These are phyloP conservation scores for Leptosphaerulina australis DNA, from an alignment of 2,329 filamentous ascomycete genomes.

Conservation along the genomic window DNA sequence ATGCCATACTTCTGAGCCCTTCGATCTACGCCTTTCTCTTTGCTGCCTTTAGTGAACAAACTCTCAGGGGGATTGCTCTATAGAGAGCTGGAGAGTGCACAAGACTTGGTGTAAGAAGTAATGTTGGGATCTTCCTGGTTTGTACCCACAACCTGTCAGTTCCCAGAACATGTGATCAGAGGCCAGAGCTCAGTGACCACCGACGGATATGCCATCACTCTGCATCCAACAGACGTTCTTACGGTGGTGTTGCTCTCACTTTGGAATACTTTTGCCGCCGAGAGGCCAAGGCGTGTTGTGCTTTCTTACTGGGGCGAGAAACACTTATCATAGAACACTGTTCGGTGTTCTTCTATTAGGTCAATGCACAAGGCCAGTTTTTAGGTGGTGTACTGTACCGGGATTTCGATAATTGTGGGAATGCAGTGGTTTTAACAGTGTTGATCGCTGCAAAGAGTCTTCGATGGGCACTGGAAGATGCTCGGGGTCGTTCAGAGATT, in stretches of 20 bases:
- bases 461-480: neutral
- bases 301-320: neutral
- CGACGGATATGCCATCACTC: neutral
- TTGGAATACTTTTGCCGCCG: conserved; percentile 6
- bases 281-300: conserved; percentile 7
- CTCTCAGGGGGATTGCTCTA: conserved; percentile 1
- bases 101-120: neutral
- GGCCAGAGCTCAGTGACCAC: conserved; percentile 11
- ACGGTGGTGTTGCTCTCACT: neutral
- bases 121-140: neutral
- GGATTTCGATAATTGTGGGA: conserved; percentile 3
- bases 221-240: neutral
- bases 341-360: conserved; percentile 9
- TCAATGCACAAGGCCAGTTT: conserved; percentile 5
- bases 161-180: neutral
- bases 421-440: conserved; percentile 2
- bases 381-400: neutral
- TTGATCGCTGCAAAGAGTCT: conserved; percentile 7
- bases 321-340: conserved; percentile 3
- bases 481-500: conserved; percentile 10
- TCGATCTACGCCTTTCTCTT: conserved; percentile 3
- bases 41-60: neutral
- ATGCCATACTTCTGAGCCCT: neutral
- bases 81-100: neutral
- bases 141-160: neutral